Evolutionary conservation across 2,329 filamentous ascomycete species (phyloP), one percentile per base, ranked within the genome.

Genomic region (Scedosporium aurantiacum): DNA sequence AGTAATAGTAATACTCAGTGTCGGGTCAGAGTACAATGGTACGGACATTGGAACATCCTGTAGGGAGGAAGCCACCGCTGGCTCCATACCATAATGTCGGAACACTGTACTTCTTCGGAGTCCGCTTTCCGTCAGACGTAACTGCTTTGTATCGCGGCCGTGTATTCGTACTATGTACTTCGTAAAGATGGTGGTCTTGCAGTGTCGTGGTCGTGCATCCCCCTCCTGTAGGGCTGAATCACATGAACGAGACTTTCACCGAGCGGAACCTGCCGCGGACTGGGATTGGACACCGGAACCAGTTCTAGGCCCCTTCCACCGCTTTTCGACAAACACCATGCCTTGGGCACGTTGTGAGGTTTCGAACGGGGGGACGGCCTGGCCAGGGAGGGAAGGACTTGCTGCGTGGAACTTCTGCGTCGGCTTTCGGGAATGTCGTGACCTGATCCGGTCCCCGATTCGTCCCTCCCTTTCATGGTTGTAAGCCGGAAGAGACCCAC

Each of bases 201-300:
- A 55, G 54, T 12, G 37, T 32, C 4, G 14, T 18, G n/a, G 23
- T 28, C 23, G 2, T 28, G 7, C n/a, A n/a, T 41, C 56, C 14
- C 43, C 58, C 25, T 32, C 23, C 45, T 37, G 58, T 60, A 60
- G 58, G 58, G 58, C 58, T 60, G 58, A 60, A 23, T 60, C 58
- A 60, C 58, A 60, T 60, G 58, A 55, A 21, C 16, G 5, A 12
- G 2, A n/a, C 28, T 23, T 18, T 21, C 28, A 21, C 21, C 58
- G 58, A 47, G 23, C 45, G 16, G 21, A 43, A 28, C 32, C 58
- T 37, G 58, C 45, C 28, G n/a, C 23, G 10, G 14, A 40, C 41
- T 37, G 10, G 25, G 27, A 32, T 52, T 37, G 32, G 32, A 37
- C 32, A 12, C 32, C 1, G 32, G 6, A 37, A 12, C 32, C 32